Evolutionary conservation across 345 rosid genomes (phyloP).

Genomic region (Barbarea vulgaris): DNA sequence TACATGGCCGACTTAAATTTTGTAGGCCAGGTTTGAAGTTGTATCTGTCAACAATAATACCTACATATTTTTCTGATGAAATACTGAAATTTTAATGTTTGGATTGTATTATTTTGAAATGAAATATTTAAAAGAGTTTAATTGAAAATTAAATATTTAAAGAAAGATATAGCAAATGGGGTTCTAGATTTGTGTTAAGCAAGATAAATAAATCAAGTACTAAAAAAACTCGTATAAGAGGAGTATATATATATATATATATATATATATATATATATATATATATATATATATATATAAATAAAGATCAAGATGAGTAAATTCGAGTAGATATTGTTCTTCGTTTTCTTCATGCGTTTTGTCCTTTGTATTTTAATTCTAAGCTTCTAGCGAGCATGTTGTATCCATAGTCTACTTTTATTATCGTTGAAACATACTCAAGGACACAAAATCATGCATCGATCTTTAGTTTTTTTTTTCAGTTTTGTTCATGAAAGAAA

Average conservation of each 20-base stretch:
- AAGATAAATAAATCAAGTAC: not conserved
- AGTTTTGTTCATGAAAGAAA: not conserved
- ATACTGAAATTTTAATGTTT: not conserved
- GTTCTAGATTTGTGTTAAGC: not conserved
- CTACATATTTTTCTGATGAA: not conserved
- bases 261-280: too few species aligned
- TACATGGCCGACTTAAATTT: conserved; percentile 24
- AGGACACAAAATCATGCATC: not conserved
- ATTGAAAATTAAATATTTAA: not conserved
- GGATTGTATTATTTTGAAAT: not conserved
- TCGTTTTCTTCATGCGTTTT: not conserved
- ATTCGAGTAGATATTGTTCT: not conserved
- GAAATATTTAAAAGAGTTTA: not conserved
- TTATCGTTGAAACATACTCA: too few species aligned
- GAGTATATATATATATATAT: too few species aligned
- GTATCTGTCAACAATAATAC: not conserved
- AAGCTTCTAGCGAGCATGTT: too few species aligned
- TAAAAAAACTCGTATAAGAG: too few species aligned
- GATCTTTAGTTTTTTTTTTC: not conserved
- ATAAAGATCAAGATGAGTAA: not conserved
- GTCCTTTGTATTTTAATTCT: too few species aligned
- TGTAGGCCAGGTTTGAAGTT: not conserved
- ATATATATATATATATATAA: too few species aligned
- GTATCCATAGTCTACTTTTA: too few species aligned
- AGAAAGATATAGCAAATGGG: too few species aligned